Conservation (phyloP, 495 filamentous ascomycete species). For the Trichoderma asperelloides region DNA sequence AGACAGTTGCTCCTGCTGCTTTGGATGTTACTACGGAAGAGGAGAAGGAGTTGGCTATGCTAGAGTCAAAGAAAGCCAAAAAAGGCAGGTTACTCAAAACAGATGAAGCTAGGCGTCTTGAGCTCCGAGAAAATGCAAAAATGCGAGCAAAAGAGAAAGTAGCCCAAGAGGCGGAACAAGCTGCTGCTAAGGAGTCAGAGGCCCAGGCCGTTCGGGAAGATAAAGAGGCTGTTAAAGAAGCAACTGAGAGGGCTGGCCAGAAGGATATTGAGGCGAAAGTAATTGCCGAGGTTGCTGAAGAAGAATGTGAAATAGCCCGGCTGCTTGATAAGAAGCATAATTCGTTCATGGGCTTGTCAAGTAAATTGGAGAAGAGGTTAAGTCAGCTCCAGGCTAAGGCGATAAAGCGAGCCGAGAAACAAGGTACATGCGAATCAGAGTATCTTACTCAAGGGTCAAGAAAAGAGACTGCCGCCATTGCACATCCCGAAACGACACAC, state of each 20-base stretch:
- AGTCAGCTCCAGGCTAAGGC: slow-evolving; percentile 28
- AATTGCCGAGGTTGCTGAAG: slow-evolving; percentile 21
- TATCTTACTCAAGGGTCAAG: too few relatives aligned
- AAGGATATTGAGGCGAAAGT: slow-evolving; percentile 12
- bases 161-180: slow-evolving; percentile 14
- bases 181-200: slow-evolving; percentile 20
- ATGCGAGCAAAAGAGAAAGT: slow-evolving; percentile 29
- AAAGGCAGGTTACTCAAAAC: neutral
- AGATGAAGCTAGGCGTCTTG: neutral
- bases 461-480: too few relatives aligned
- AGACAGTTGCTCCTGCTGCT: neutral
- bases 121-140: slow-evolving; percentile 22
- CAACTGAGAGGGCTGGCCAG: slow-evolving; percentile 11
- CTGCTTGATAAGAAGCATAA: slow-evolving; percentile 20
- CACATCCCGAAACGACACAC: too few relatives aligned
- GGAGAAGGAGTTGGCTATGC: slow-evolving; percentile 11
- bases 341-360: slow-evolving; percentile 19
- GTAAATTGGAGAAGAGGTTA: slow-evolving; percentile 25
- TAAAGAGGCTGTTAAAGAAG: slow-evolving; percentile 14
- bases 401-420: slow-evolving; percentile 19
- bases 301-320: slow-evolving; percentile 24
- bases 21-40: neutral
- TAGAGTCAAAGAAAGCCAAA: slow-evolving; percentile 21
- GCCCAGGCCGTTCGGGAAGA: slow-evolving; percentile 10
- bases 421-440: too few relatives aligned